phyloP scores from a whole-genome alignment of 1,284 basidiomycete species.

The Trametes pubescens region DNA sequence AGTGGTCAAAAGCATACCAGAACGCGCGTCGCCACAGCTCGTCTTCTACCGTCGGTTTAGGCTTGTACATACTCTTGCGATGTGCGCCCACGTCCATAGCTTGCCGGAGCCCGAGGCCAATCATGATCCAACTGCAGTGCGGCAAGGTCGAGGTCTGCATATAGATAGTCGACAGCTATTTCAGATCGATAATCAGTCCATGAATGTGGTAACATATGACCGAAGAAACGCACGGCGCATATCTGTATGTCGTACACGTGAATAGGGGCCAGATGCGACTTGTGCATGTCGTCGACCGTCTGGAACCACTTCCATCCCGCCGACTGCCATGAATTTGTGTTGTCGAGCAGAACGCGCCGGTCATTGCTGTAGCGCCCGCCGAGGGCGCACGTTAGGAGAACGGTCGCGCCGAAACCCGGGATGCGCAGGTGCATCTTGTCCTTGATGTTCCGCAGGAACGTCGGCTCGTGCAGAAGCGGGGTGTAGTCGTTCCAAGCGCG shows the following conservation, averaged over 20 bases:
- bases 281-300: slow-evolving; percentile 64
- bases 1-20: slow-evolving; percentile 58
- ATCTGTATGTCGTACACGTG: slow-evolving; percentile 75
- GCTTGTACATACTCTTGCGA: slow-evolving; percentile 44
- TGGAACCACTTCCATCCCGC: slow-evolving; percentile 81
- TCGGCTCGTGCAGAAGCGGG: slow-evolving; percentile 80
- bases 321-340: slow-evolving; percentile 54
- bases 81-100: slow-evolving; percentile 56
- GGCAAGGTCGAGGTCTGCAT: slow-evolving; percentile 54
- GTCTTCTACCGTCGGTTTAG: slow-evolving; percentile 45
- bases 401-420: slow-evolving; percentile 68
- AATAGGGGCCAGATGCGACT: slow-evolving; percentile 62
- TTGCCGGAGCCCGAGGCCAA: slow-evolving; percentile 58
- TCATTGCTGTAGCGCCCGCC: slow-evolving; percentile 76
- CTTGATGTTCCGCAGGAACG: slow-evolving; percentile 68
- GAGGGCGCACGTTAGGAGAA: slow-evolving; percentile 79
- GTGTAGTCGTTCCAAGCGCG: slow-evolving; percentile 61
- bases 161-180: slow-evolving; percentile 46
- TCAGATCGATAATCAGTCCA: neutral
- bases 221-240: slow-evolving; percentile 45
- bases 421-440: slow-evolving; percentile 67
- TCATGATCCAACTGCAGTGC: slow-evolving; percentile 58
- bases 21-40: slow-evolving; percentile 74
- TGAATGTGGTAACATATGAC: neutral
- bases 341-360: slow-evolving; percentile 63